phyloP scores from a whole-genome alignment of 208 protist genomes.

The Crithidia fasciculata region DNA sequence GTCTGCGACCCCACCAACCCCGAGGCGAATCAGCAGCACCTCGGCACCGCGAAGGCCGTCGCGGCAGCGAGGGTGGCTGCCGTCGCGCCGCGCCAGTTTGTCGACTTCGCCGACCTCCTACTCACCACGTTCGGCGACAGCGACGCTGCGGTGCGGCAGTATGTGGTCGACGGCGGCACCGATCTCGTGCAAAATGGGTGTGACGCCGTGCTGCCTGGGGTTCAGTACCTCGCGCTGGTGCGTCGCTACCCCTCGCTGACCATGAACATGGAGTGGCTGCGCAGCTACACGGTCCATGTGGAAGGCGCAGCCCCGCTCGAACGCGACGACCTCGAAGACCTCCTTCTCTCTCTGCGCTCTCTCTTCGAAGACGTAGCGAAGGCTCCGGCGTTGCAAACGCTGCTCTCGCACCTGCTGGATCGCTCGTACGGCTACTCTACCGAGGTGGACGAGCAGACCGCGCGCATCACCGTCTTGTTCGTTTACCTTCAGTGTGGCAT shows the following conservation, averaged over 20 bases:
- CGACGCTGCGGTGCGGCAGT: constrained; percentile 50
- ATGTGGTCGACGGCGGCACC: constrained; percentile 52
- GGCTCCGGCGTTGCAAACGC: constrained; percentile 62
- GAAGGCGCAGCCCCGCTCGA: neutral
- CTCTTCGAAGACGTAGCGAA: constrained; percentile 60
- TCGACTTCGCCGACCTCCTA: constrained; percentile 73
- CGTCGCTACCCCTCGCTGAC: constrained; percentile 44
- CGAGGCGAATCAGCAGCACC: constrained; percentile 17
- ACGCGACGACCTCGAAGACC: constrained; percentile 53
- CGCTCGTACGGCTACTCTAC: constrained; percentile 25
- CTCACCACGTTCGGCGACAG: constrained; percentile 53
- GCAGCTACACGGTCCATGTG: constrained; percentile 46
- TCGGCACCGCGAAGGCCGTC: constrained; percentile 56
- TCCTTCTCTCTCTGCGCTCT: constrained; percentile 66
- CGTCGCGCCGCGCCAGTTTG: constrained; percentile 74
- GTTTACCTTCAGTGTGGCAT: constrained; percentile 78
- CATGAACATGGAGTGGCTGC: constrained; percentile 62
- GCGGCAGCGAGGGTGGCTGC: constrained; percentile 58
- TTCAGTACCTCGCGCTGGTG: constrained; percentile 64
- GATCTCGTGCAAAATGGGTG: constrained; percentile 44
- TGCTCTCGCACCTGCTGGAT: constrained; percentile 52
- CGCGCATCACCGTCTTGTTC: constrained; percentile 71
- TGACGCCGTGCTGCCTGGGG: constrained; percentile 9
- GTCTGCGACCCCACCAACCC: constrained; percentile 33
- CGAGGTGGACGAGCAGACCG: constrained; percentile 48